Evolutionary conservation across 2,329 filamentous ascomycete genomes (phyloP).

Genomic region (Colletotrichum sp.): DNA sequence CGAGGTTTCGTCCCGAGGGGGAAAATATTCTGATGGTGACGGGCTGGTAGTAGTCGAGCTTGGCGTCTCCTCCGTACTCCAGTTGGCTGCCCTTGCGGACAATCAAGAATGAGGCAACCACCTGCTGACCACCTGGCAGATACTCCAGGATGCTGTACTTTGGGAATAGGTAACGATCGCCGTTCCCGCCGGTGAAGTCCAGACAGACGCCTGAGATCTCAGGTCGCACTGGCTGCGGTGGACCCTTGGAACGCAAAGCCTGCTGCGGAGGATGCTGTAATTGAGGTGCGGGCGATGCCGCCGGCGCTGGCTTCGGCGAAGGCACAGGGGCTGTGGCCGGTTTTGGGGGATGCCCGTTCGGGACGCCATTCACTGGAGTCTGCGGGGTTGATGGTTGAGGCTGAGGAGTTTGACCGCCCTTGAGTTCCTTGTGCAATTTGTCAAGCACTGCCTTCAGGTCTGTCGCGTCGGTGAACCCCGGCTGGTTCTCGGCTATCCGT

Average conservation of each 20-base stretch:
- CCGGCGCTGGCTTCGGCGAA: not conserved
- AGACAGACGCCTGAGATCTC: constrained; percentile 72
- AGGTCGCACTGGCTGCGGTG: constrained; percentile 54
- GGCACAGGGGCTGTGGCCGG: constrained; percentile 1
- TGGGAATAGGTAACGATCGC: constrained; percentile 80
- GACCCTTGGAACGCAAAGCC: constrained; percentile 64
- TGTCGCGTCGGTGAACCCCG: constrained; percentile 56
- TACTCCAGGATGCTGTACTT: constrained; percentile 80
- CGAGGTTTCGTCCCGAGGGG: constrained; percentile 59
- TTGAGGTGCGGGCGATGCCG: constrained; percentile 1
- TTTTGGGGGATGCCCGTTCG: constrained; percentile 32
- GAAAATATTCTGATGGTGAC: constrained; percentile 68
- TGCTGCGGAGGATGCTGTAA: constrained; percentile 47
- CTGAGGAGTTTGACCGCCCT: constrained; percentile 31
- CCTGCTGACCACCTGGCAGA: constrained; percentile 59
- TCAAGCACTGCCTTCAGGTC: constrained; percentile 61
- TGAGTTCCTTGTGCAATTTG: constrained; percentile 40
- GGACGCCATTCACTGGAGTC: constrained; percentile 35
- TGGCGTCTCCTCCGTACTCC: constrained; percentile 67
- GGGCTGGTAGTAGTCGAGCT: constrained; percentile 78
- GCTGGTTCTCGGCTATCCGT: constrained; percentile 57
- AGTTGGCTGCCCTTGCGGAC: constrained; percentile 74
- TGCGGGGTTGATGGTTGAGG: constrained; percentile 32
- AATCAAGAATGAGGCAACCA: constrained; percentile 79
- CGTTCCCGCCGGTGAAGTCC: constrained; percentile 70